Conservation (phyloP, 2,329 filamentous ascomycete species). For the Penicillium sp. region DNA sequence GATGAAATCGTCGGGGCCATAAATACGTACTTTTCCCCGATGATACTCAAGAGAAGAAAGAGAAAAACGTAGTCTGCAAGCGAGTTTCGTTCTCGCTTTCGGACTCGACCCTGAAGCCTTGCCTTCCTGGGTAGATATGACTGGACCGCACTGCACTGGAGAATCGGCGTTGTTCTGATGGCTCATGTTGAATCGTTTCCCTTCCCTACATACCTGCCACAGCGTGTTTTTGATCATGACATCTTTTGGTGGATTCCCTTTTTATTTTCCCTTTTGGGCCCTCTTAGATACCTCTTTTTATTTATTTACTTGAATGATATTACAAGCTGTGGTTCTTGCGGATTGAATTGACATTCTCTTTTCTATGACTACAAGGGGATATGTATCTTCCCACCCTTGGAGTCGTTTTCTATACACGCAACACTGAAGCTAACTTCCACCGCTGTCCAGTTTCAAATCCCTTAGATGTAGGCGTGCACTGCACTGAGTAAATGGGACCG, state of each 20-base stretch:
- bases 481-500: no score
- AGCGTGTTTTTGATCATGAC: slow-evolving; percentile 6
- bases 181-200: slow-evolving; percentile 9
- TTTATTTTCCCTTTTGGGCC: slow-evolving; percentile 3
- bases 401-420: no score
- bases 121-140: not conserved
- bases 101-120: not conserved
- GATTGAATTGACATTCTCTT: no score
- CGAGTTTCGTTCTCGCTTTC: not conserved
- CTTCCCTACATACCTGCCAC: slow-evolving; percentile 11
- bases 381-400: no score
- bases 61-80: not conserved
- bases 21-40: not conserved
- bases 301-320: slow-evolving; percentile 19
- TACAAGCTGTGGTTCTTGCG: slow-evolving; percentile 13
- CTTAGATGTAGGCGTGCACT: no score
- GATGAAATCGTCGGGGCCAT: not conserved
- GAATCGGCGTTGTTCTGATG: slow-evolving; percentile 21
- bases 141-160: slow-evolving; percentile 15
- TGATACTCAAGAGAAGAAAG: not conserved
- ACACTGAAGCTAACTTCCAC: no score
- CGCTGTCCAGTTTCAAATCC: no score
- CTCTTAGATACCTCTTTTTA: slow-evolving; percentile 25
- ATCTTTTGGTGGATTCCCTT: slow-evolving; percentile 8
- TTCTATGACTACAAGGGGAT: no score